Percentiles rank a stretch among this genome's conserved stretches.
Conservation (phyloP, 139 green algal species). For the Asterochloris erici region DNA sequence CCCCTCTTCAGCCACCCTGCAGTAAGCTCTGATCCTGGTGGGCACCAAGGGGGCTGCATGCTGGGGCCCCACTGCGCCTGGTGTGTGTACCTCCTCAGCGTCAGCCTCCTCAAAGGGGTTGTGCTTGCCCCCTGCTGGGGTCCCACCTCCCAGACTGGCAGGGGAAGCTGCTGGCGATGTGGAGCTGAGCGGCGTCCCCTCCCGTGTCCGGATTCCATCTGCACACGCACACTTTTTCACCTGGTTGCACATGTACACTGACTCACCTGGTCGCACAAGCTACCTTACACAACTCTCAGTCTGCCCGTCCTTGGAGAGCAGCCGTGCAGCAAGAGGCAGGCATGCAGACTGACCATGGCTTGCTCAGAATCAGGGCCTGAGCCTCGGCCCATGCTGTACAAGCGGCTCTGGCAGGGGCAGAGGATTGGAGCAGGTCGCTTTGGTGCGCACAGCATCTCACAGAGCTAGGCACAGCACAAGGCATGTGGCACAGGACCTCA, state of each 20-base stretch:
- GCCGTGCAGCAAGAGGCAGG: neutral
- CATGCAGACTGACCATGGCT: neutral
- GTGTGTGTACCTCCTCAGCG: constrained; percentile 18
- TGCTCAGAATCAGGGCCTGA: no score
- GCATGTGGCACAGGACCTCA: no score
- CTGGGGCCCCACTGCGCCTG: neutral
- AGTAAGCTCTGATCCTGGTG: no score
- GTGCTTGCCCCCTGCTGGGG: neutral
- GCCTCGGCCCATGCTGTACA: no score
- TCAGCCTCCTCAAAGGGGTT: constrained; percentile 31
- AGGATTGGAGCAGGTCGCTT: no score
- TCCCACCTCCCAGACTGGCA: neutral
- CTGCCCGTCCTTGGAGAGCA: neutral
- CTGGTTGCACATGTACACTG: neutral
- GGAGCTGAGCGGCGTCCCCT: neutral
- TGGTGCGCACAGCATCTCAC: no score
- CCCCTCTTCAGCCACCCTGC: no score
- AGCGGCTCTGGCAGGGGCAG: no score
- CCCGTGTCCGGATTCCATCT: neutral
- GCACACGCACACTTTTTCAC: neutral
- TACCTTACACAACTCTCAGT: neutral
- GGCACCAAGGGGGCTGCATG: no score
- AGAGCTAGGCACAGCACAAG: no score
- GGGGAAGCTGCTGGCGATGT: neutral
- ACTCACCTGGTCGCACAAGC: neutral